These are phyloP conservation scores for Umbelopsis sp. DNA, from an alignment of 192 early-diverging fungal species.

Conservation along the genomic window DNA sequence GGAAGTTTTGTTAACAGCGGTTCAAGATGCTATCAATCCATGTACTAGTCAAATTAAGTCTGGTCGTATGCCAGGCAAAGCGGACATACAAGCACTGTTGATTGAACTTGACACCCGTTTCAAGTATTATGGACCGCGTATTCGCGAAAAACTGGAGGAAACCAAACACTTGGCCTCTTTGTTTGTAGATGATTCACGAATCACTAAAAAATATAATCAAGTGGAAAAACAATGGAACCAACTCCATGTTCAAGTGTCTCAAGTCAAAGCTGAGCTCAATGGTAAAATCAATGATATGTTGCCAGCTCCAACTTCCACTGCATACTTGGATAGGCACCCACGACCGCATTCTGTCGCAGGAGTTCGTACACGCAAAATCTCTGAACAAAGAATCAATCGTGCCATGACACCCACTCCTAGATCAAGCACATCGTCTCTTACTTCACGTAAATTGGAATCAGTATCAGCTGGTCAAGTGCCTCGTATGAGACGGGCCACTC, in stretches of 20 bases:
- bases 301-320: background rate
- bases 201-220: constrained; percentile 42
- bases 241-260: constrained; percentile 41
- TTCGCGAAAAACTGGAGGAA: constrained; percentile 38
- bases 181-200: constrained; percentile 44
- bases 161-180: constrained; percentile 22
- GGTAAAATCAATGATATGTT: background rate
- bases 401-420: background rate
- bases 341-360: background rate
- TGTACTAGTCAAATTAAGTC: constrained; percentile 25
- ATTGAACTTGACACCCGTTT: constrained; percentile 48
- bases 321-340: background rate
- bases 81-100: constrained; percentile 40
- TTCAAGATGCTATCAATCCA: constrained; percentile 37
- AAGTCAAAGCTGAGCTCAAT: constrained; percentile 41
- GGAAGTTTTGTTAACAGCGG: constrained; percentile 38
- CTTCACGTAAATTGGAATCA: no score
- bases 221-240: constrained; percentile 51
- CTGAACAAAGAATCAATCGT: background rate
- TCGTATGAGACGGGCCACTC: constrained; percentile 7
- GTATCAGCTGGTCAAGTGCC: background rate
- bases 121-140: constrained; percentile 46
- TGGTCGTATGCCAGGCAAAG: constrained; percentile 7
- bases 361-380: constrained; percentile 8
- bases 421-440: background rate